Base-by-base conservation (phyloP, 2,329 filamentous ascomycete species). In the Botrytis fabae region DNA sequence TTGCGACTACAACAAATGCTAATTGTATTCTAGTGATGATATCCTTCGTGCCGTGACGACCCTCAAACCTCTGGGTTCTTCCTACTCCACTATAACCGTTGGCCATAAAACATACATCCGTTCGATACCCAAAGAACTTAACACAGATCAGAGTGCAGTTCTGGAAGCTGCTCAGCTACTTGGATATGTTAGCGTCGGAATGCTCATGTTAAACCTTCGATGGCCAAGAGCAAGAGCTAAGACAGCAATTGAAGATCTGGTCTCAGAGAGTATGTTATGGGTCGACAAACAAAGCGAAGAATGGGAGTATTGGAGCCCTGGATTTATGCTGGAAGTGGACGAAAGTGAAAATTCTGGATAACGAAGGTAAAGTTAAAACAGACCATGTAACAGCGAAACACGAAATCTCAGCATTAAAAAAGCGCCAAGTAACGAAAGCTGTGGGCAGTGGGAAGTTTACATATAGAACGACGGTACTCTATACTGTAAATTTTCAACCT, bases 91-190 rank as follows among this genome's bases (percentile, higher is more conserved):
- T 73, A 87, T 97, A 76, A 90, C 87, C 71, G 93, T 99, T 74
- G 96, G 96, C 12, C 90, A 90, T 76, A 93, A 92, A 80, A 89
- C 92, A 75, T 96, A 97, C 83, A 95, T 99, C 71, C 90, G 96
- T 42, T 97, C 94, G 5, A 91, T 99, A 59, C 96, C 96, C 1
- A 96, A 97, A 81, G 96, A 99, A 83, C 87, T 99, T 75, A 98
- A 97, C 81, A 95, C 90, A 22, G 96, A 99, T 81, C 96, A 99
- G 84, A 93, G 93, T 68, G 93, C 92, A 2, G 95, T 97, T 20
- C 87, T 99, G 10, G 96, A 98, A 84, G 95, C 93, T 1, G 93
- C 94, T 12, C 94, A 98, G 82, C 86, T 98, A 16, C 85, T 98
- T 16, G 95, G 96, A 1, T 97, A 94, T 80, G 93, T 98, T 69